Evolutionary conservation across 2,329 filamentous ascomycete genomes (phyloP).

Genomic region (Furcasterigmium furcatum): DNA sequence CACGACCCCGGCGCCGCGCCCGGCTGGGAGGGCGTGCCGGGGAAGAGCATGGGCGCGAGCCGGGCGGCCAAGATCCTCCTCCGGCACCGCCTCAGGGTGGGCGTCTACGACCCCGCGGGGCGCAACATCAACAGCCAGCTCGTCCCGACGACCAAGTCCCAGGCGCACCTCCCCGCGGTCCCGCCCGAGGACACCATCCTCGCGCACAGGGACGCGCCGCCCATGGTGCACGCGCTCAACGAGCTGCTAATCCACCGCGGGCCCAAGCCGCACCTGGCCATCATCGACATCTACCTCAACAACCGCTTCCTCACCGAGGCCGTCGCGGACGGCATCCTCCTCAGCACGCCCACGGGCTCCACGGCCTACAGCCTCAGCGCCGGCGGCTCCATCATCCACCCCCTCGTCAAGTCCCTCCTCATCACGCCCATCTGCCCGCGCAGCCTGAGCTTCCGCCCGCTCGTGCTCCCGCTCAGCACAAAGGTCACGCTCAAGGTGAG

Average conservation of each 20-base stretch:
- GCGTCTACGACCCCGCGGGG: slow-evolving; percentile 72
- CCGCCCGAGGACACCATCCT: slow-evolving; percentile 12
- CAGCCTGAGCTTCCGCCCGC: slow-evolving; percentile 84
- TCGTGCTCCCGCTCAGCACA: slow-evolving; percentile 84
- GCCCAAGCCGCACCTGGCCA: slow-evolving; percentile 81
- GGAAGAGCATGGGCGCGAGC: slow-evolving; percentile 75
- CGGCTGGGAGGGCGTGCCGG: slow-evolving; percentile 71
- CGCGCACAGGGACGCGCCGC: slow-evolving; percentile 17
- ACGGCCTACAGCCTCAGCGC: slow-evolving; percentile 94
- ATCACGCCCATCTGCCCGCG: slow-evolving; percentile 93
- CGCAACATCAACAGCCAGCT: slow-evolving; percentile 52
- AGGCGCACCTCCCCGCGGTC: slow-evolving; percentile 23
- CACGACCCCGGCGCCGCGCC: slow-evolving; percentile 11
- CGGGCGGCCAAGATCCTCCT: slow-evolving; percentile 79
- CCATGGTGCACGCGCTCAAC: slow-evolving; percentile 74
- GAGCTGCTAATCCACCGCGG: slow-evolving; percentile 93
- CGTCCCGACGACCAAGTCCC: slow-evolving; percentile 38
- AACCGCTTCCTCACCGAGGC: slow-evolving; percentile 89
- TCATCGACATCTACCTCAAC: slow-evolving; percentile 89
- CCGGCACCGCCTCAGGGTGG: slow-evolving; percentile 82
- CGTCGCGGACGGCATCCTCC: slow-evolving; percentile 90
- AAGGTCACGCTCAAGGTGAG: slow-evolving; percentile 80
- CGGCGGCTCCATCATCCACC: slow-evolving; percentile 91
- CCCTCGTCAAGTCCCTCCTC: slow-evolving; percentile 81
- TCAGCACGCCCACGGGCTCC: slow-evolving; percentile 90